Base-by-base conservation (phyloP, 2,329 filamentous ascomycete species). In the Scytalidium lignicola region DNA sequence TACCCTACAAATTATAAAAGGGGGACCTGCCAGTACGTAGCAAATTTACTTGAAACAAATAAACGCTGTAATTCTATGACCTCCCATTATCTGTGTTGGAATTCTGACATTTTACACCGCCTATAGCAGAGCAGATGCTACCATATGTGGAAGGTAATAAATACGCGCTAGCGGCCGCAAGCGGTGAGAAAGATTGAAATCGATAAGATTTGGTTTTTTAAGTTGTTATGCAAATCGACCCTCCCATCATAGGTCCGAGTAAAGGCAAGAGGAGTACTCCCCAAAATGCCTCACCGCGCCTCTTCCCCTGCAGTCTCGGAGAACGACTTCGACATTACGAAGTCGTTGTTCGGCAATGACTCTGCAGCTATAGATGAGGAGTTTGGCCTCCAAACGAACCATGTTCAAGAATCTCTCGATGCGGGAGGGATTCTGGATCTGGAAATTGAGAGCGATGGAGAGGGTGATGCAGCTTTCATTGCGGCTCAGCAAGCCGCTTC, bases 311-410 rank as follows among this genome's bases (percentile, higher is more conserved):
- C 90, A 44, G 76, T 79, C 51, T 97, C 92, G 44, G 92, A 97
- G 70, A 87, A 85, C 57, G 93, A 96, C 64, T 83, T 95, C 62
- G 93, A 99, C 63, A 96, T 99, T 47, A 82, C 90, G 18, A 83
- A 79, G 53, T 85, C 86, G 2, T 75, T 96, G 10, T 86, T 92
- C 61, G 79, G 83, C 47, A 78, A 76, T 50, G 75, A 80, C 47
- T 72, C 76, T 54, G 77, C 77, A 53, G 70, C 68, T 53, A 72
- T 72, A 46, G 72, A 70, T 51, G 72, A 73, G 44, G 64, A 71
- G 48, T 54, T 66, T 60, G 50, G 61, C 44, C 44, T 52, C 48
- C 56, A 53, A 51, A 51, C 54, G 55, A 61, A 50, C 56, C 66
- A 54, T 55, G 58, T 46, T 43, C 65, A 69, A 43, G 68, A 69